These are phyloP conservation scores for Calophaca sinica DNA, from an alignment of 306 rosid genomes.

Conservation along the genomic window DNA sequence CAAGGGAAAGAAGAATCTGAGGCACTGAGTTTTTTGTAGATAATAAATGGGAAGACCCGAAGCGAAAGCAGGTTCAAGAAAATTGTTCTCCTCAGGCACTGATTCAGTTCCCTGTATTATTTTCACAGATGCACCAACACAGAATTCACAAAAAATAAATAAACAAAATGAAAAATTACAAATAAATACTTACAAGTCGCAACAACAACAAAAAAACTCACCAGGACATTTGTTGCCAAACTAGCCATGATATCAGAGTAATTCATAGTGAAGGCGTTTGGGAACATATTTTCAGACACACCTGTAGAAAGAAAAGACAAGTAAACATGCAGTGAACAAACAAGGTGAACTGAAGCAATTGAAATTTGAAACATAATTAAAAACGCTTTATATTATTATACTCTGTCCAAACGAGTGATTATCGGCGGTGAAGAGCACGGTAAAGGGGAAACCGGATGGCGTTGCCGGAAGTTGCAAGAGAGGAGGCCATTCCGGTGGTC, in stretches of 20 bases:
- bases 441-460: conserved; percentile 46
- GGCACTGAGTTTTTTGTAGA: conserved; percentile 69
- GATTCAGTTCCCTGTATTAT: conserved; percentile 74
- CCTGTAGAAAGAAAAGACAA: conserved; percentile 47
- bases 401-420: conserved; percentile 62
- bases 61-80: conserved; percentile 69
- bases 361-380: not conserved
- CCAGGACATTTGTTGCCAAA: conserved; percentile 60
- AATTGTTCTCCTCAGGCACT: conserved; percentile 43
- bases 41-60: conserved; percentile 59
- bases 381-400: not conserved
- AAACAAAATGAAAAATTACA: not conserved
- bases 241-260: conserved; percentile 42
- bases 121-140: conserved; percentile 39
- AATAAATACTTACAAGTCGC: not conserved
- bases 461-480: conserved; percentile 63
- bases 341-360: not conserved
- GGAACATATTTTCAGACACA: conserved; percentile 61
- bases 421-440: conserved; percentile 69
- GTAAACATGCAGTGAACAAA: conserved; percentile 10
- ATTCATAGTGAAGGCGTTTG: conserved; percentile 45
- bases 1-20: conserved; percentile 50
- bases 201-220: conserved; percentile 47
- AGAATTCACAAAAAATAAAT: conserved; percentile 5
- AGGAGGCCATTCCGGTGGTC: conserved; percentile 83